phyloP scores from a whole-genome alignment of 306 rosid genomes.

The Potentilla sterilis region DNA sequence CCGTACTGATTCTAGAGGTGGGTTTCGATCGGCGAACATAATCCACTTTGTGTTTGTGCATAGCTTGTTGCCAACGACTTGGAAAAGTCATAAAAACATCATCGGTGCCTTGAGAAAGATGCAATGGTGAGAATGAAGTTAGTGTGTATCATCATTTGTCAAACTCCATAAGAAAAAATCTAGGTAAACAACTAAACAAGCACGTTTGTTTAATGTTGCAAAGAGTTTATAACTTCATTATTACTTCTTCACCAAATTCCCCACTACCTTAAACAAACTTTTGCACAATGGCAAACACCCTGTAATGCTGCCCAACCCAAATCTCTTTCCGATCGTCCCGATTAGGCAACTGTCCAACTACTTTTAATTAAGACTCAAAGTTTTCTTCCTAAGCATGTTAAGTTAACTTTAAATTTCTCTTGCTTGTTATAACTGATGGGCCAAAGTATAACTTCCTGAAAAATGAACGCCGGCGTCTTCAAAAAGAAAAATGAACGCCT shows the following conservation, averaged over 20 bases:
- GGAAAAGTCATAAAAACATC: neutral
- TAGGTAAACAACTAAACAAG: neutral
- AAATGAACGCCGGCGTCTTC: no score
- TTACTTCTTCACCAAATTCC: slow-evolving; percentile 3
- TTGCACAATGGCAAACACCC: neutral
- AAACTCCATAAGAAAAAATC: neutral
- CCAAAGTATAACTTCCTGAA: no score
- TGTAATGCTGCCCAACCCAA: neutral
- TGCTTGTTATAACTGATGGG: no score
- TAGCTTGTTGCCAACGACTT: neutral
- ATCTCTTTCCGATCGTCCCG: no score
- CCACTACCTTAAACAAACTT: neutral
- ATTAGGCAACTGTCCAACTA: no score
- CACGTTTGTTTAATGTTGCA: neutral
- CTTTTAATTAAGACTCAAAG: no score
- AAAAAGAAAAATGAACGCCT: no score
- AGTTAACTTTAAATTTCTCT: no score
- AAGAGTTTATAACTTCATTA: neutral
- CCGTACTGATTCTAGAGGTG: neutral
- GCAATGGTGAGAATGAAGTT: neutral
- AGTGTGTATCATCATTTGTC: neutral
- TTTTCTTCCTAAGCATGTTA: no score
- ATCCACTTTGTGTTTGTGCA: neutral
- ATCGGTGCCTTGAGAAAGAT: neutral
- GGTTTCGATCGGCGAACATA: neutral